Evolutionary conservation across 202 grass and related monocot genomes (phyloP).

Genomic region (Schoenoplectus tabernaemontani): DNA sequence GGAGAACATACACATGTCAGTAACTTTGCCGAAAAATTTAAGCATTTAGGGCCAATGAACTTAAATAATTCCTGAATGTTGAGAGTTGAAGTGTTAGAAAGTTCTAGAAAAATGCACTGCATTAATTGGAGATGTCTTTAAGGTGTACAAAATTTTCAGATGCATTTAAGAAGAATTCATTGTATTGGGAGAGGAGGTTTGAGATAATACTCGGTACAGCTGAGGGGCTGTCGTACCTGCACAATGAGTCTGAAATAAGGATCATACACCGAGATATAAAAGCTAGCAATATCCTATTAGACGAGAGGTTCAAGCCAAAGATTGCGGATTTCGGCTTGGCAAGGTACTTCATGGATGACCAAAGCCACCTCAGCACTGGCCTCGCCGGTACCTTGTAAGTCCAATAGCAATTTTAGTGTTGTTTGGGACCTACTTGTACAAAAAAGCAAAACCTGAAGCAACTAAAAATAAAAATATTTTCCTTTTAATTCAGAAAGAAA

Average conservation of each 20-base stretch:
- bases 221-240: slow-evolving; percentile 72
- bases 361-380: slow-evolving; percentile 83
- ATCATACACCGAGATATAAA: slow-evolving; percentile 91
- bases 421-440: not conserved
- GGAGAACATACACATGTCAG: no score
- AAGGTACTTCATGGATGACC: slow-evolving; percentile 73
- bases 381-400: slow-evolving; percentile 82
- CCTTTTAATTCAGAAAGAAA: not conserved
- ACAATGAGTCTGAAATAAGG: slow-evolving; percentile 49
- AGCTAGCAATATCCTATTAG: slow-evolving; percentile 81
- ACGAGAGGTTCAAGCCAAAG: slow-evolving; percentile 71
- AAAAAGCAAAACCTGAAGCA: not conserved
- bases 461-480: not conserved
- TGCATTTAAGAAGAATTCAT: slow-evolving; percentile 43
- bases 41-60: no score
- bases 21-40: no score
- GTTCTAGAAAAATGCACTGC: no score
- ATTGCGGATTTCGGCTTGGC: slow-evolving; percentile 76
- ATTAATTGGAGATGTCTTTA: no score
- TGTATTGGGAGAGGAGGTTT: slow-evolving; percentile 57
- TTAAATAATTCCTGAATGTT: no score
- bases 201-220: slow-evolving; percentile 57
- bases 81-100: no score
- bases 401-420: not conserved
- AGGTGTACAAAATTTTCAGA: slow-evolving; percentile 38